phyloP scores from a whole-genome alignment of 257 asterid species.

The Capsicum baccatum region DNA sequence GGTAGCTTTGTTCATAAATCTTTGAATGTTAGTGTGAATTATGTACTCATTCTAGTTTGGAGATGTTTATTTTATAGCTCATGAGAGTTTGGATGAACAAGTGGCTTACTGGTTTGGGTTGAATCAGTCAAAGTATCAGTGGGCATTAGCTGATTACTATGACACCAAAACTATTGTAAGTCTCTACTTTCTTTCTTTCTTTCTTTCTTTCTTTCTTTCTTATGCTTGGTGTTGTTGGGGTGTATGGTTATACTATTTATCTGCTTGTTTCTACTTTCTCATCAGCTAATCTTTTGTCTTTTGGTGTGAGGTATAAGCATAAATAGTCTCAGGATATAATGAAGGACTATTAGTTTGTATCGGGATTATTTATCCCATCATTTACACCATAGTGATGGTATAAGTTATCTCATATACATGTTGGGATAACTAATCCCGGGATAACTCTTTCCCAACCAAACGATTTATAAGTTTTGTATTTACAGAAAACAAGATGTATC shows the following conservation, averaged over 20 bases:
- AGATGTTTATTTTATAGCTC: slow-evolving; percentile 51
- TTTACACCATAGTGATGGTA: too few relatives aligned
- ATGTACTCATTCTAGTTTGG: not conserved
- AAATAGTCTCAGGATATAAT: too few relatives aligned
- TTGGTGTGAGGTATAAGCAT: too few relatives aligned
- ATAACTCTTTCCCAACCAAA: too few relatives aligned
- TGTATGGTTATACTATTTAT: not conserved
- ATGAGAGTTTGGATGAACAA: slow-evolving; percentile 82
- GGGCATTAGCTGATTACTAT: slow-evolving; percentile 91
- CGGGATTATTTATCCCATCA: too few relatives aligned
- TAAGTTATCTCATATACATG: too few relatives aligned
- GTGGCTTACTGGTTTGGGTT: slow-evolving; percentile 95
- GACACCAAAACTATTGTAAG: slow-evolving; percentile 68
- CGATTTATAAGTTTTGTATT: not conserved
- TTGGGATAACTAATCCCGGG: too few relatives aligned
- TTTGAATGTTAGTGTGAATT: not conserved
- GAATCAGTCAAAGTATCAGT: slow-evolving; percentile 95
- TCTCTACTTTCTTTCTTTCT: not conserved
- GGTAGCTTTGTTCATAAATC: not conserved
- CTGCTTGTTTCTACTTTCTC: not conserved
- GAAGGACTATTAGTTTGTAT: too few relatives aligned
- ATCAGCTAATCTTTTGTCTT: not conserved
- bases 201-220: not conserved
- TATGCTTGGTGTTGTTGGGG: not conserved
- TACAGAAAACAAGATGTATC: not conserved